A percentile compares a stretch with the other conserved stretches of the same genome.
These are phyloP conservation scores for Tricholoma bakamatsutake DNA, from an alignment of 768 basidiomycete species.

Conservation along the genomic window DNA sequence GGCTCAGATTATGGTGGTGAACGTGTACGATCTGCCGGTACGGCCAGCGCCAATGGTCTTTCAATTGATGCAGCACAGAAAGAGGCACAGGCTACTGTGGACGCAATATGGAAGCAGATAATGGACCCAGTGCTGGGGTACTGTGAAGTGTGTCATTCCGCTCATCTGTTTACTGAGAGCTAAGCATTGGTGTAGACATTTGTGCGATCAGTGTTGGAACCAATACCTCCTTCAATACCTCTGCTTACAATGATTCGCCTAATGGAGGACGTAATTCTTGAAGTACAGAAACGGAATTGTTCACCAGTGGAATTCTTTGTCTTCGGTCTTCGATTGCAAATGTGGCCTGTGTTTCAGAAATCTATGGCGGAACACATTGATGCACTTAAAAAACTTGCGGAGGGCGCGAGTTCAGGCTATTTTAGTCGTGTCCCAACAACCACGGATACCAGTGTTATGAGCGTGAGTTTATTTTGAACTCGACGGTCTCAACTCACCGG, in stretches of 20 bases:
- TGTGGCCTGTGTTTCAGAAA: slow-evolving; percentile 95
- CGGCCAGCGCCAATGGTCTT: slow-evolving; percentile 26
- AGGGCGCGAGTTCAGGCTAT: slow-evolving; percentile 57
- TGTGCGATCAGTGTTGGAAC: slow-evolving; percentile 60
- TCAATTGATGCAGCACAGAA: slow-evolving; percentile 38
- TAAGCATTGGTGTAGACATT: slow-evolving; percentile 46
- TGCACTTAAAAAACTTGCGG: slow-evolving; percentile 75
- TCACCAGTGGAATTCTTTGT: slow-evolving; percentile 78
- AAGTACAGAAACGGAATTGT: slow-evolving; percentile 73
- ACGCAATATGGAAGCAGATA: slow-evolving; percentile 83
- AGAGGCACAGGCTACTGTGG: slow-evolving; percentile 54
- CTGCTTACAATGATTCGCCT: slow-evolving; percentile 90
- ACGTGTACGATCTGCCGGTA: slow-evolving; percentile 25
- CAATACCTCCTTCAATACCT: slow-evolving; percentile 66
- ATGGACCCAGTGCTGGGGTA: slow-evolving; percentile 91
- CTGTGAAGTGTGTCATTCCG: slow-evolving; percentile 49
- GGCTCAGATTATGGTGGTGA: slow-evolving; percentile 49
- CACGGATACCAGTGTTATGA: slow-evolving; percentile 63
- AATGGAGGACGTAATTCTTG: slow-evolving; percentile 71
- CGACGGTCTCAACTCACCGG: slow-evolving; percentile 5
- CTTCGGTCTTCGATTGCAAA: slow-evolving; percentile 70
- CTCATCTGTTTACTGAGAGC: not conserved
- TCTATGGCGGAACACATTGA: slow-evolving; percentile 82
- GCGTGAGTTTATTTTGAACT: slow-evolving; percentile 34
- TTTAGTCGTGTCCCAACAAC: slow-evolving; percentile 56